Conservation (phyloP, 371 early-diverging fungal species). For the Capillidium rhysosporum region DNA sequence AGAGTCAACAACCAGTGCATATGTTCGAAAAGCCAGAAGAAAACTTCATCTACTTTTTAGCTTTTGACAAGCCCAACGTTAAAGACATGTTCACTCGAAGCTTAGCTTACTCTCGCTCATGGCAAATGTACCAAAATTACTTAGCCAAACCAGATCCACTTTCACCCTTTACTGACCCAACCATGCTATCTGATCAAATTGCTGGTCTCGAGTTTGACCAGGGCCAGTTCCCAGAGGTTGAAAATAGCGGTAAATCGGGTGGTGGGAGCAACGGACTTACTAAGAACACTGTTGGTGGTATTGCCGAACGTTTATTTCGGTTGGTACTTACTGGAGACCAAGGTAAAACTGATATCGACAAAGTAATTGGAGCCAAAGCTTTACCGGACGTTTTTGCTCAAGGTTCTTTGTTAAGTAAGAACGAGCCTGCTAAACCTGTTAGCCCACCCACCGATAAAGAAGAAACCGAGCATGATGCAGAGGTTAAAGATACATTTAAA, state of each 20-base stretch:
- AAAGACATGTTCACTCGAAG: conserved; percentile 60
- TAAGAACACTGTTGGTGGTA: conserved; percentile 2
- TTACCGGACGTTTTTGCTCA: conserved; percentile 5
- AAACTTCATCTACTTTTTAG: conserved; percentile 63
- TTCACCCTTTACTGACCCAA: not conserved
- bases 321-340: conserved; percentile 4
- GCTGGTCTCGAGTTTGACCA: not conserved
- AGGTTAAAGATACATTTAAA: not conserved
- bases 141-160: not conserved
- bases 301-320: not conserved
- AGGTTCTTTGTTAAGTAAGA: conserved; percentile 1
- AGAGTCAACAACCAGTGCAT: conserved; percentile 48
- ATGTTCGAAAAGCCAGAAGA: conserved; percentile 61
- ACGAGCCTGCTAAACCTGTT: too few species aligned
- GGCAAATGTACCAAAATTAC: not conserved
- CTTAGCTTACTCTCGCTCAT: not conserved
- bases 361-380: conserved; percentile 1
- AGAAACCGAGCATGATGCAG: not conserved
- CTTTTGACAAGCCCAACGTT: conserved; percentile 46
- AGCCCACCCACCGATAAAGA: not conserved
- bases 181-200: not conserved
- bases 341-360: conserved; percentile 6
- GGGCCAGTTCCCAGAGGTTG: not conserved
- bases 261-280: not conserved
- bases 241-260: not conserved